Conservation (phyloP, 2,329 filamentous ascomycete species). For the Epichloe elymi region DNA sequence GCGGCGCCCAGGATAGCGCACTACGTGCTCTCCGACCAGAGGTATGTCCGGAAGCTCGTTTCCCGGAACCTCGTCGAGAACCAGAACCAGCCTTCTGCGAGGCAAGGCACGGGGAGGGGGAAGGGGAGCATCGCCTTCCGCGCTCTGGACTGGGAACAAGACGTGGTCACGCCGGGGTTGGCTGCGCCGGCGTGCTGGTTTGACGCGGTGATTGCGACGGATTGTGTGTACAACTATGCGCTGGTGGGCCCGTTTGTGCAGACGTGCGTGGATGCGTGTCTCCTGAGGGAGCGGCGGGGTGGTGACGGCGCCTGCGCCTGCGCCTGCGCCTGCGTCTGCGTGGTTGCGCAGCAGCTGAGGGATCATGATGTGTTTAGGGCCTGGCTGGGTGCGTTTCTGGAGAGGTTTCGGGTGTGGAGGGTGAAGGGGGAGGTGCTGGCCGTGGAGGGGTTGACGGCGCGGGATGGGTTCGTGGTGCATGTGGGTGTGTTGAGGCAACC, state of each 20-base stretch:
- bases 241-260: conserved; percentile 72
- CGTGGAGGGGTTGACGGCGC: conserved; percentile 42
- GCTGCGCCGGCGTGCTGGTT: conserved; percentile 34
- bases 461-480: conserved; percentile 72
- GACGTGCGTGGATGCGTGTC: conserved; percentile 64
- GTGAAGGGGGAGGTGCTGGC: conserved; percentile 48
- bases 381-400: conserved; percentile 60
- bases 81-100: conserved; percentile 6
- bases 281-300: conserved; percentile 28
- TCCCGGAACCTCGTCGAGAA: conserved; percentile 63
- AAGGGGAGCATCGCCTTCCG: conserved; percentile 34
- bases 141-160: conserved; percentile 73
- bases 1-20: conserved; percentile 46
- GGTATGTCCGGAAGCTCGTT: conserved; percentile 69
- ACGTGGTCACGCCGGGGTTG: conserved; percentile 34
- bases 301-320: conserved; percentile 15
- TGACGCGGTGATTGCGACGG: conserved; percentile 69
- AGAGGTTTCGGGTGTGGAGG: conserved; percentile 61
- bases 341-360: conserved; percentile 82
- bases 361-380: conserved; percentile 72
- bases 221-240: conserved; percentile 91
- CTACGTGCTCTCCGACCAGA: conserved; percentile 78
- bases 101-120: conserved; percentile 14
- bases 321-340: conserved; percentile 42
- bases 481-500: conserved; percentile 44